Evolutionary conservation across 768 basidiomycete genomes (phyloP).

Genomic region (Russula brevipes): DNA sequence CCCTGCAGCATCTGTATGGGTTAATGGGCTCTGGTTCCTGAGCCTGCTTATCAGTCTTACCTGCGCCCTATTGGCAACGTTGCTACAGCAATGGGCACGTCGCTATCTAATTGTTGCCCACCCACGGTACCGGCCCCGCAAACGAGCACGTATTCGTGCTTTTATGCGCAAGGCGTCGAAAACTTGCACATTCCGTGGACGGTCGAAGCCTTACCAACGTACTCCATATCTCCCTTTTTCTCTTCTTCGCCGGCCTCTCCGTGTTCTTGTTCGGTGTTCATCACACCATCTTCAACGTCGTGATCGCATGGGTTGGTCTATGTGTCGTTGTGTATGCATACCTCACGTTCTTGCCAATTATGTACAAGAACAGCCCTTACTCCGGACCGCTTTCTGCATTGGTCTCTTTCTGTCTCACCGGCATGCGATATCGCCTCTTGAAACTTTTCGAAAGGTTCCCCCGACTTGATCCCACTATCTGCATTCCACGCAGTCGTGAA

Average conservation of each 20-base stretch:
- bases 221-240: conserved; percentile 45
- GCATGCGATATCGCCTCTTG: background rate
- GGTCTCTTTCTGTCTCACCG: background rate
- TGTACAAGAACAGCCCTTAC: conserved; percentile 14
- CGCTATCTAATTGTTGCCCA: conserved; percentile 33
- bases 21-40: conserved; percentile 42
- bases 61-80: conserved; percentile 41
- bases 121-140: conserved; percentile 29
- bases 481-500: background rate
- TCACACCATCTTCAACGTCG: conserved; percentile 15
- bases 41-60: conserved; percentile 37
- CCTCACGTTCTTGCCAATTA: conserved; percentile 19
- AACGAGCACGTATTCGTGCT: conserved; percentile 42
- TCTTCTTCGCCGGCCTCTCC: conserved; percentile 48
- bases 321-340: conserved; percentile 22
- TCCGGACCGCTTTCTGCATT: background rate
- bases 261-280: conserved; percentile 38
- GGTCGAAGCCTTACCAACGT: conserved; percentile 43
- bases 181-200: conserved; percentile 38
- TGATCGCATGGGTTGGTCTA: conserved; percentile 7
- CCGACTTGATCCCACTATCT: too few relatives aligned
- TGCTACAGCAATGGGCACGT: conserved; percentile 48
- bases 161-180: conserved; percentile 35
- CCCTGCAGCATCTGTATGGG: conserved; percentile 33
- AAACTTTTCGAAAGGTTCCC: background rate